phyloP scores from a whole-genome alignment of 2,329 filamentous ascomycete genomes.

The Colletotrichum sublineola region DNA sequence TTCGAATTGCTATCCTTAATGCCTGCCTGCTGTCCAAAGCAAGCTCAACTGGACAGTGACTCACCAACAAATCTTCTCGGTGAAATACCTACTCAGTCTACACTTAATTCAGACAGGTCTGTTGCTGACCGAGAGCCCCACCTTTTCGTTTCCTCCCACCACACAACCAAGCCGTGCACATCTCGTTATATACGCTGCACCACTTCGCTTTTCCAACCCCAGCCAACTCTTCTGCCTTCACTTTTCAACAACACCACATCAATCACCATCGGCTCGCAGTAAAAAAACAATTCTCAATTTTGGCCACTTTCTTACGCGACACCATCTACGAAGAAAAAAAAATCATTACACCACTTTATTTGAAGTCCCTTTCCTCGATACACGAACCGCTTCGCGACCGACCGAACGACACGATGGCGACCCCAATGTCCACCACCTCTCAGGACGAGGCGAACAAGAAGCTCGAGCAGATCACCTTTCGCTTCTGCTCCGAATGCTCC shows the following conservation, averaged over 20 bases:
- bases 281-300: background rate
- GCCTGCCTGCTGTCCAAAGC: too few relatives aligned
- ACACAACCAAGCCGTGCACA: conserved; percentile 14
- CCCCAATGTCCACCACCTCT: conserved; percentile 65
- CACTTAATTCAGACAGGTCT: background rate
- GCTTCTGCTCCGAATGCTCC: conserved; percentile 98
- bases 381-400: background rate
- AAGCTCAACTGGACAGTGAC: background rate
- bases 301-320: background rate
- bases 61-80: background rate
- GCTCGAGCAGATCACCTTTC: conserved; percentile 90
- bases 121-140: conserved; percentile 9
- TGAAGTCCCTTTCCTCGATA: background rate
- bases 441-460: conserved; percentile 63
- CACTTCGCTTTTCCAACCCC: conserved; percentile 1
- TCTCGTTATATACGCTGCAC: conserved; percentile 8
- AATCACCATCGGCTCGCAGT: background rate
- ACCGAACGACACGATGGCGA: conserved; percentile 62
- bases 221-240: background rate
- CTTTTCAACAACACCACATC: conserved; percentile 1
- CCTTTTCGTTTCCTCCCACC: conserved; percentile 6
- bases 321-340: background rate
- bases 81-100: background rate
- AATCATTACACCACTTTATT: background rate
- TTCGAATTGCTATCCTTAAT: too few relatives aligned